These are phyloP conservation scores for Naematelia aurantialba DNA, from an alignment of 768 basidiomycete species.

Conservation along the genomic window DNA sequence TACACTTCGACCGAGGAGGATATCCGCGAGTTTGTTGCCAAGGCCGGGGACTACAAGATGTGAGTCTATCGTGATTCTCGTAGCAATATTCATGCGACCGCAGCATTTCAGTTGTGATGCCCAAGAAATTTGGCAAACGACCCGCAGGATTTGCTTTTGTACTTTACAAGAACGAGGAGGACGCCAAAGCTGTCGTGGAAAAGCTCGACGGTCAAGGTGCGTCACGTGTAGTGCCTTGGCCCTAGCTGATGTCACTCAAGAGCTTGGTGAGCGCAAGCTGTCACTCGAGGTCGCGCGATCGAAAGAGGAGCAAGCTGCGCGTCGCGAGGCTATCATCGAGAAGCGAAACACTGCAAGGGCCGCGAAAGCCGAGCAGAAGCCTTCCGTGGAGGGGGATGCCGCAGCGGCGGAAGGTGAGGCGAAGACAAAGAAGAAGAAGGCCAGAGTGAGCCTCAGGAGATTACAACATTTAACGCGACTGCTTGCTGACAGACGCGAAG, in stretches of 20 bases:
- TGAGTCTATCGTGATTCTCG: slow-evolving; percentile 21
- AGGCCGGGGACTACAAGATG: slow-evolving; percentile 37
- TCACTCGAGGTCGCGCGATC: slow-evolving; percentile 32
- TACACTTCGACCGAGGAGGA: slow-evolving; percentile 44
- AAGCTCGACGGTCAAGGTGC: slow-evolving; percentile 44
- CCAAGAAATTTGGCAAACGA: slow-evolving; percentile 32
- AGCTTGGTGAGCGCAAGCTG: slow-evolving; percentile 51
- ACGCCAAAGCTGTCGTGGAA: slow-evolving; percentile 45
- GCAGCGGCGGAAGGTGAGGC: slow-evolving; percentile 25
- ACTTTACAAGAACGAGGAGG: slow-evolving; percentile 33
- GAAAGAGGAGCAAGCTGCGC: slow-evolving; percentile 39
- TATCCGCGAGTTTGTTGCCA: slow-evolving; percentile 36
- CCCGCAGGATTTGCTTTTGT: slow-evolving; percentile 48
- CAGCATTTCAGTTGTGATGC: slow-evolving; percentile 35
- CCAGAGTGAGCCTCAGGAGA: slow-evolving; percentile 23
- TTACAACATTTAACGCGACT: no score
- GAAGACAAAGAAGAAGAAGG: slow-evolving; percentile 41
- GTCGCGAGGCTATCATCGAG: slow-evolving; percentile 29
- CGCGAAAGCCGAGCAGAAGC: slow-evolving; percentile 18
- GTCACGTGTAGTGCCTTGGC: slow-evolving; percentile 6
- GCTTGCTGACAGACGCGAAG: neutral
- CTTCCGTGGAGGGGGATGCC: slow-evolving; percentile 16
- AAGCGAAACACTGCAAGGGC: slow-evolving; percentile 31
- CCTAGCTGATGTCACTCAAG: slow-evolving; percentile 18
- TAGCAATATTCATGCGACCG: neutral